Conservation (phyloP, 2,329 filamentous ascomycete species). For the Grosmannia clavigera region DNA sequence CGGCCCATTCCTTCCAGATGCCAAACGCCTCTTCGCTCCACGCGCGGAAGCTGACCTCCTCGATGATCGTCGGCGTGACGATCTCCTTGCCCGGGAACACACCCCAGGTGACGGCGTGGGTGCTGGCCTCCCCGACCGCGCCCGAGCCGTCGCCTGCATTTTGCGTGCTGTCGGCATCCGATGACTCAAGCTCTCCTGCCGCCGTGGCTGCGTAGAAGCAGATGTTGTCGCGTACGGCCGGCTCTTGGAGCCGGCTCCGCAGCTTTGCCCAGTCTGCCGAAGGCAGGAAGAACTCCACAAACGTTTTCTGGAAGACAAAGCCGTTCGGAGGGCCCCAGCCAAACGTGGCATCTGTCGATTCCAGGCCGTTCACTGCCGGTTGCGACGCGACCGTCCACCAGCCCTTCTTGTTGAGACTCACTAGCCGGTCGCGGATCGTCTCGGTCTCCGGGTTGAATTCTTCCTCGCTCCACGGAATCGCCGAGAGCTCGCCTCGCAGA, state of each 20-base stretch:
- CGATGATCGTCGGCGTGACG: conserved; percentile 95
- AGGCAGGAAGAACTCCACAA: conserved; percentile 91
- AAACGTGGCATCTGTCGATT: conserved; percentile 64
- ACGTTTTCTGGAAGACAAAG: conserved; percentile 96
- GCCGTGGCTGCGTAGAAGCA: conserved; percentile 83
- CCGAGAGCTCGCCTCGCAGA: conserved; percentile 63
- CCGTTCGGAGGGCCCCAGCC: conserved; percentile 90
- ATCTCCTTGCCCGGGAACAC: conserved; percentile 98
- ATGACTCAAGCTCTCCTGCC: conserved; percentile 65
- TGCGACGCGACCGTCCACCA: conserved; percentile 98
- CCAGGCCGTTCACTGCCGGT: conserved; percentile 78
- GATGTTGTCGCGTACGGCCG: conserved; percentile 51
- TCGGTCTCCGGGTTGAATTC: conserved; percentile 72
- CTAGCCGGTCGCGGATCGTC: conserved; percentile 63
- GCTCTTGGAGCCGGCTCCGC: conserved; percentile 42
- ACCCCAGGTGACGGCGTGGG: conserved; percentile 96
- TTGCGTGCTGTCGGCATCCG: conserved; percentile 30
- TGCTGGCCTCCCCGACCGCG: conserved; percentile 33
- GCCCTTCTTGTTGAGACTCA: conserved; percentile 64
- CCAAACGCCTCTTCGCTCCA: conserved; percentile 95
- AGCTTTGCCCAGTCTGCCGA: conserved; percentile 58
- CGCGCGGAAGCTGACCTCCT: conserved; percentile 91
- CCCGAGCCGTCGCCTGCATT: conserved; percentile 17
- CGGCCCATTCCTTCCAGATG: conserved; percentile 89
- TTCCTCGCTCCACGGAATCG: conserved; percentile 91